These are phyloP conservation scores for Protomyces arabidopsidicola DNA, from an alignment of 1,139 yeast species.

Conservation along the genomic window DNA sequence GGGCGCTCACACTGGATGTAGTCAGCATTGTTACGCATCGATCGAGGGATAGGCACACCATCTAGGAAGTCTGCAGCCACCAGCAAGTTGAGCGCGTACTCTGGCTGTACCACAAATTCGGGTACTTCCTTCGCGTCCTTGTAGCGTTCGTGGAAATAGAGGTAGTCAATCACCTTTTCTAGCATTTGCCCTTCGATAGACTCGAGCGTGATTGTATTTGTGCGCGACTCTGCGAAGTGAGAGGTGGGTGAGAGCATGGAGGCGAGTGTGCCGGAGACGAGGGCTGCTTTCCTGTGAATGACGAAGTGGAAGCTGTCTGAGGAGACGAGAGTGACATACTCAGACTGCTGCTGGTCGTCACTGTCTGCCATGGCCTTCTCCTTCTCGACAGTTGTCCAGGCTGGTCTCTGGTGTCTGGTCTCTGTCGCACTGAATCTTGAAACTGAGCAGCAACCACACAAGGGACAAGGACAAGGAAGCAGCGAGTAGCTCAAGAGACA, in stretches of 20 bases:
- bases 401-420: no score
- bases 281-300: conserved; percentile 69
- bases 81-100: conserved; percentile 80
- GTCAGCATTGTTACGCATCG: background rate
- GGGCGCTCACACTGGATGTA: background rate
- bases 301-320: conserved; percentile 66
- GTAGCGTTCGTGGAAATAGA: conserved; percentile 67
- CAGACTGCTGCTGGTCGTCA: conserved; percentile 22
- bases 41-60: conserved; percentile 38
- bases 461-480: no score
- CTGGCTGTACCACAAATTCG: conserved; percentile 87
- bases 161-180: conserved; percentile 78
- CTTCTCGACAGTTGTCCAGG: background rate
- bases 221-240: conserved; percentile 29
- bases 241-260: conserved; percentile 49
- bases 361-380: background rate
- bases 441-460: no score
- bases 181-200: conserved; percentile 42
- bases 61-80: conserved; percentile 90
- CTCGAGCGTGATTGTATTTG: conserved; percentile 30
- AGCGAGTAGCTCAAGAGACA: no score
- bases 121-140: conserved; percentile 55
- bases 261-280: conserved; percentile 70
- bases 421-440: no score
- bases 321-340: conserved; percentile 66